Evolutionary conservation across 2,329 filamentous ascomycete species (phyloP), one percentile per base, ranked within the genome.

Genomic region (Aspergillus chevalieri): DNA sequence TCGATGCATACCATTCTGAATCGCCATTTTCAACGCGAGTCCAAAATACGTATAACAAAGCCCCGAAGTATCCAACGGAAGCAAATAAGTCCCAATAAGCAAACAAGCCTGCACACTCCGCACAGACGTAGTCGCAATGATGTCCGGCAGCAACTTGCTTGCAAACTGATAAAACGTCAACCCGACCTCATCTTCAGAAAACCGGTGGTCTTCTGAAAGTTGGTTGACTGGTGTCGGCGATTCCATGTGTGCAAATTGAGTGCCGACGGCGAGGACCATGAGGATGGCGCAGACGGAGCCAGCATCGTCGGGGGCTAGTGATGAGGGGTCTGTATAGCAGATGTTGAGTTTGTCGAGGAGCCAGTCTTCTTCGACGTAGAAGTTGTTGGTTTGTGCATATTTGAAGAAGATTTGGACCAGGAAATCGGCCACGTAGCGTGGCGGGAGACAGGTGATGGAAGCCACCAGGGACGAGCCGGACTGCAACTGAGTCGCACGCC

Each of bases 1-100:
- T 44, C 79, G 69, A 54, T 82, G 79, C 78, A 82, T 80, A 8
- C 79, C 79, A 57, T 82, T 82, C 52, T 81, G 78, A 12, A 82
- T 80, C 1, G 78, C 79, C 50, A 82, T 66, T 51, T 79, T 80
- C 39, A 81, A 66, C 2, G 78, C 77, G 10, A 82, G 61, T 6
- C 78, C 78, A 43, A 81, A 69, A 53, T 82, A 82, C 2, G 78
- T 78, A 54, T 81, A 82, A 2, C 76, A 76, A 17, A 82, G 61
- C 0, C 79, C 79, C 1, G 78, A 78, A 0, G 79, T 75, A 57
- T 82, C 79, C 0, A 81, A 67, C 0, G 79, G 78, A 5, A 82
- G 64, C 1, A 77, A 67, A 53, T 81, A 82, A 8, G 80, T 73
- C 2, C 77, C 79, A 12, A 82, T 75, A 19, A 82, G 66, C 6